Conservation (phyloP, 2,329 filamentous ascomycete genomes). For the Cladosporium sphaerospermum region DNA sequence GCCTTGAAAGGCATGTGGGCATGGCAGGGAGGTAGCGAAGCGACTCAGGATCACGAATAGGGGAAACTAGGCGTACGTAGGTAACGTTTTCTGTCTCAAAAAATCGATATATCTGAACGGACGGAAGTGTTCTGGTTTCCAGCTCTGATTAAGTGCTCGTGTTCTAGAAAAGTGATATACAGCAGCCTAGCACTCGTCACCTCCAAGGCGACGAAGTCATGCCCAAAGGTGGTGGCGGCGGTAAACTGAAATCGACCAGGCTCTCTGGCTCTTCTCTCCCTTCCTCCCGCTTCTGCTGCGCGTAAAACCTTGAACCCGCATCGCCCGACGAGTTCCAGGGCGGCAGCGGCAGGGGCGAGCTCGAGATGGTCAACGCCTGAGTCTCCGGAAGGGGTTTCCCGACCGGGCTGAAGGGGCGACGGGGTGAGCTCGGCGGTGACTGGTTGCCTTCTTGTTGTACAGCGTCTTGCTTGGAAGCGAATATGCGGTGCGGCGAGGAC, state of each 20-base stretch:
- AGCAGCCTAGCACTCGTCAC: not conserved
- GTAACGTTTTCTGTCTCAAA: too few relatives aligned
- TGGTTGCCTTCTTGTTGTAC: not conserved
- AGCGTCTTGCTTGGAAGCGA: not conserved
- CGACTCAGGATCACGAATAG: too few relatives aligned
- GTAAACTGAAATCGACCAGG: constrained; percentile 18
- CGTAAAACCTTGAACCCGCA: not conserved
- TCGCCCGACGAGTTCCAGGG: constrained; percentile 17
- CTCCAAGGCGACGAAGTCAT: constrained; percentile 12
- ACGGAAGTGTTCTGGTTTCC: too few relatives aligned
- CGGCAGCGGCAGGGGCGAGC: constrained; percentile 18
- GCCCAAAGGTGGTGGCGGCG: constrained; percentile 18
- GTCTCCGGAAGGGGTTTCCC: not conserved
- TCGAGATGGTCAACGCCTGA: constrained; percentile 8
- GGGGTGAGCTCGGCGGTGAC: not conserved
- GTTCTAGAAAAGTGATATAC: too few relatives aligned
- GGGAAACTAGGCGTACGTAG: too few relatives aligned
- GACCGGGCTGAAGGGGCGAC: not conserved
- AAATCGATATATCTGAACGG: too few relatives aligned
- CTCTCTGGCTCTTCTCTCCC: constrained; percentile 6
- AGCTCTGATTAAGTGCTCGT: too few relatives aligned
- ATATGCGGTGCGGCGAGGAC: constrained; percentile 9
- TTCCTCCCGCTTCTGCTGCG: not conserved
- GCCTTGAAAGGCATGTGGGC: too few relatives aligned
- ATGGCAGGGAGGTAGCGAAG: too few relatives aligned